Base-by-base conservation (phyloP, 2,329 filamentous ascomycete genomes). In the Blumeria hordei region DNA sequence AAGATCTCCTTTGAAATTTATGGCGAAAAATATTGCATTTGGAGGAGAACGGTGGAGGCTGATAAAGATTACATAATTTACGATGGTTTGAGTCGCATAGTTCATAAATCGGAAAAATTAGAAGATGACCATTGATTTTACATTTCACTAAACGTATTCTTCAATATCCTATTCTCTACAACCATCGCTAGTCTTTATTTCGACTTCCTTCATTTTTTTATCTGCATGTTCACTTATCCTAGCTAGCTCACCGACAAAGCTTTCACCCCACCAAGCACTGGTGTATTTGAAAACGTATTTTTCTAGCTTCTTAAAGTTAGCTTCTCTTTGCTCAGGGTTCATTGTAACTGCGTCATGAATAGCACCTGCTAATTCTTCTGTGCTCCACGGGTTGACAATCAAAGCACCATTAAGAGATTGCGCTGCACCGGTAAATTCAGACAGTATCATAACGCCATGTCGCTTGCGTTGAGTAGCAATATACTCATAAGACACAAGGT, bases 321-420 rank as follows among this genome's bases (percentile, higher is more conserved):
- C 73, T 57, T 82, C 80, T 54, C 88, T 80, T 70, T 92, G 84
- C 68, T 94, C 88, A 16, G 88, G 80, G 54, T 83, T 83, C 87
- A 96, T 95, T 55, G 88, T 94, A 45, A 96, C 88, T n/a, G 90
- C 87, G 60, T 94, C 88, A 68, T 95, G 85, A 61, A 96, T 88
- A 6, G 88, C 86, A 63, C 88, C 85, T 43, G 90, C 88, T 39
- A 96, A 73, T 68, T 96, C 90, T 65, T 95, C 88, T 0, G 88
- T 95, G 67, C 96, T 96, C 92, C 92, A 98, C 0, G 92, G 92
- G 69, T 98, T 98, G 64, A 96, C 86, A 55, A 96, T 88, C 54
- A 96, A 74, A 62, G 85, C 88, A 58, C 90, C 90, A 61, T 94
- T 95, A 56, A 98, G 75, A 59, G 85, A 92, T 69, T 96, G 92